Evolutionary conservation across 768 basidiomycete genomes (phyloP).

Genomic region (Russula vinacea): DNA sequence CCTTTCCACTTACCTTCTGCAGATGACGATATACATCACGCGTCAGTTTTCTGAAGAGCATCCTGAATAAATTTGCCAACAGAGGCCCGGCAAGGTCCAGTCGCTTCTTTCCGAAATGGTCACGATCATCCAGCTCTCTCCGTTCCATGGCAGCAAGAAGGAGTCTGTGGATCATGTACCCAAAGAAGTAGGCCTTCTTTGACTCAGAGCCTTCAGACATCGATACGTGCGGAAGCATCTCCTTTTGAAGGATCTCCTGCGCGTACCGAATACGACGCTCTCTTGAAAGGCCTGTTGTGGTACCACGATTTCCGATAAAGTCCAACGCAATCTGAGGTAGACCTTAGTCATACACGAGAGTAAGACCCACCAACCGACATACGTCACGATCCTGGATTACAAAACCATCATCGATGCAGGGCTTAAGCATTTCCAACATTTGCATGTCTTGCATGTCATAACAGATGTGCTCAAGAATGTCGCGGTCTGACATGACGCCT

Average conservation of each 20-base stretch:
- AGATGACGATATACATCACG: slow-evolving; percentile 96
- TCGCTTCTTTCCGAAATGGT: slow-evolving; percentile 98
- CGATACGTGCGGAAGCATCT: slow-evolving; percentile 96
- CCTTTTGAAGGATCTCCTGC: slow-evolving; percentile 96
- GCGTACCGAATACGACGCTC: slow-evolving; percentile 95
- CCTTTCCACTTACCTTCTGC: slow-evolving; percentile 68
- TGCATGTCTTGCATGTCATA: slow-evolving; percentile 96
- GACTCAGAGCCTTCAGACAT: slow-evolving; percentile 95
- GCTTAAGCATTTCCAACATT: slow-evolving; percentile 97
- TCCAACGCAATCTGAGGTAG: slow-evolving; percentile 67
- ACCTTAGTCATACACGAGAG: slow-evolving; percentile 23
- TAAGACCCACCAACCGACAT: slow-evolving; percentile 24
- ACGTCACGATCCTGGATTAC: slow-evolving; percentile 97
- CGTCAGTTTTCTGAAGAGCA: slow-evolving; percentile 94
- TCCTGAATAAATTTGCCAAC: slow-evolving; percentile 94
- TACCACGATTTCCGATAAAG: slow-evolving; percentile 97
- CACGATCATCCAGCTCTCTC: slow-evolving; percentile 95
- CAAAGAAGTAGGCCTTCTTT: slow-evolving; percentile 99
- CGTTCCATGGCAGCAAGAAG: slow-evolving; percentile 91
- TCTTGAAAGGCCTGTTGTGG: slow-evolving; percentile 85
- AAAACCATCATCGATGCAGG: slow-evolving; percentile 97
- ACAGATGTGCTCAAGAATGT: slow-evolving; percentile 97
- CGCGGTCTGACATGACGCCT: slow-evolving; percentile 95
- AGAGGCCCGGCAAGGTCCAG: slow-evolving; percentile 94
- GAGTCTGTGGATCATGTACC: slow-evolving; percentile 98